Evolutionary conservation across 768 basidiomycete species (phyloP), one percentile per base, ranked within the genome.

Genomic region (Chalciporus pseudorubinellus): DNA sequence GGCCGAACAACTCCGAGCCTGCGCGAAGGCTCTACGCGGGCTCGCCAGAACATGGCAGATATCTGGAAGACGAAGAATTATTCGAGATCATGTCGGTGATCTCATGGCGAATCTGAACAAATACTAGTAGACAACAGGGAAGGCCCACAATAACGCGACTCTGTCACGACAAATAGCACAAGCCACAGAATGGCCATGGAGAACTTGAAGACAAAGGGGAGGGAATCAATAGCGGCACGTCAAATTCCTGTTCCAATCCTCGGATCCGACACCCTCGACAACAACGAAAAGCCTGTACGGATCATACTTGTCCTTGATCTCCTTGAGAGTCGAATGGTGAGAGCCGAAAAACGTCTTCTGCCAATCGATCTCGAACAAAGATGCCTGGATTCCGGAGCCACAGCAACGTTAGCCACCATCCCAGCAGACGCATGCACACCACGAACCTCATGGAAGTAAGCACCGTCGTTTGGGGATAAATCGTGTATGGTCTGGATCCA

Each of bases 361-460:
- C 44, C 70, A 74, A 48, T 78, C 59, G 4, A 57, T 55, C 55
- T 78, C 75, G 29, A 74, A 72, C 42, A 73, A 54, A 1, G 72
- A 76, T 2, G 72, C 79, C 78, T 79, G 41, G 20, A 3, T 5
- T 22, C 1, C 6, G 19, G 6, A 9, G 24, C 5, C 20, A 18
- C 10, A 9, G 9, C 9, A 29, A 6, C 29, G 29, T 26, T 9
- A 29, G 2, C n/a, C 14, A 9, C 6, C 10, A 18, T 3, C 6
- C 12, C 24, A 19, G 16, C 20, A 12, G 3, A 6, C 8, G 33
- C 13, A 48, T 6, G 36, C 3, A 11, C 3, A 38, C 16, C 16
- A 55, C 68, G 19, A 20, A 74, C 78, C 71, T 80, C 77, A 56
- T 80, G 77, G 43, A 76, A 69, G 59, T 81, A 79, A 2, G 78